Base-by-base conservation (phyloP, 2,329 filamentous ascomycete genomes). In the Fusarium continuum region DNA sequence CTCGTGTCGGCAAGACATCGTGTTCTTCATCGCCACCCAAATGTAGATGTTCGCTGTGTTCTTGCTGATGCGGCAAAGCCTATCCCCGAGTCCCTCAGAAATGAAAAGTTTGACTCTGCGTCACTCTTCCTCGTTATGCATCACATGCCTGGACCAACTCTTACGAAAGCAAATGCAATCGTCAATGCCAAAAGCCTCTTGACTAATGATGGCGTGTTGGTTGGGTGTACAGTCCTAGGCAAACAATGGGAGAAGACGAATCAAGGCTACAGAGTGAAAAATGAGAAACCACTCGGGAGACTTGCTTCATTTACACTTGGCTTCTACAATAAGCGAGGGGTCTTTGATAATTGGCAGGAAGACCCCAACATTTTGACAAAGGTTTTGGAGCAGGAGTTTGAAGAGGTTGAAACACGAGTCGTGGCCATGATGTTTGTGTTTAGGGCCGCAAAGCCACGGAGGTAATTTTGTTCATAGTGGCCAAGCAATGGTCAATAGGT, bases 341-440 rank as follows among this genome's bases (percentile, higher is more conserved):
- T 39, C 1, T 60, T 60, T 32, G 56, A 60, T 8, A 60, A 60
- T 16, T 57, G 34, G 25, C 38, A 51, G 14, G 56, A 60, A 17
- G 56, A 60, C 3, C 56, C 56, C 1, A 45, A 22, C 3, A 16
- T 52, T 4, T 5, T 60, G 22, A 34, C 4, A 2, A 34, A 43
- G 20, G 45, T 40, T 3, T 31, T 60, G 23, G 16, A 17, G 13
- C 29, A 32, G 2, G 52, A 28, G 5, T 60, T 60, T 10, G 39
- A 60, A 13, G 39, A 60, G 23, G 52, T 57, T 4, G 56, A 57
- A 16, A 46, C 56, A 3, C 35, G 36, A 14, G 28, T 60, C 20
- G 40, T 60, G 16, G 45, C 28, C 8, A 43, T 60, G 40, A 51
- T 60, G 34, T 60, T 56, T n/a, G n/a, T 60, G 16, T 60, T 60